Evolutionary conservation across 2,329 filamentous ascomycete species (phyloP).

Genomic region (Fusarium pseudograminearum): DNA sequence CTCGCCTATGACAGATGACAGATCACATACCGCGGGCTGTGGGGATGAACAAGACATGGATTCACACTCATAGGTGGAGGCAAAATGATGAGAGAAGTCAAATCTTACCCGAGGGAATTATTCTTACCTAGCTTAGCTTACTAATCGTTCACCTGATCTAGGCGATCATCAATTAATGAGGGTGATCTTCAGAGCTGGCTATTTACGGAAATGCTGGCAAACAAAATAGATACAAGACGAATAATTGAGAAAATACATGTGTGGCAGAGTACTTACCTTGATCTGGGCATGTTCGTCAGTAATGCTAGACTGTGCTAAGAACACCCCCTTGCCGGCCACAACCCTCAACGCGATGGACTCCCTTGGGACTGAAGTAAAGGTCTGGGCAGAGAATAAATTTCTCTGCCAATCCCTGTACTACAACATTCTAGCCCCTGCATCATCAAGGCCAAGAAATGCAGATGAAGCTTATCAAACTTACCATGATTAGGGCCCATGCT

Average conservation of each 20-base stretch:
- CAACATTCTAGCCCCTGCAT: rapidly evolving
- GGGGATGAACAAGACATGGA: rapidly evolving
- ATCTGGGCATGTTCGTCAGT: not conserved
- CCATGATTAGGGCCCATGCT: not conserved
- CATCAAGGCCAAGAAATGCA: not conserved
- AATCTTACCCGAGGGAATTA: not conserved
- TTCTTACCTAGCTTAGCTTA: not conserved
- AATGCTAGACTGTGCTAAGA: not conserved
- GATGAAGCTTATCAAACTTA: not conserved
- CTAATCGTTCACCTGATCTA: not conserved
- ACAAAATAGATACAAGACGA: not conserved
- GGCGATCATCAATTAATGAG: not conserved
- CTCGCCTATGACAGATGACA: rapidly evolving
- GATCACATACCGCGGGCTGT: rapidly evolving
- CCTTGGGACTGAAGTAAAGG: not conserved
- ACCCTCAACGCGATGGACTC: not conserved
- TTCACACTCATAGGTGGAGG: not conserved
- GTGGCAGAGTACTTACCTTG: not conserved
- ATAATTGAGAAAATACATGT: not conserved
- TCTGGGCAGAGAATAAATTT: not conserved
- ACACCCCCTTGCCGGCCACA: rapidly evolving
- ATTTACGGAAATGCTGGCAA: not conserved
- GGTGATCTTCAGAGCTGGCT: not conserved
- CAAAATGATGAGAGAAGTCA: not conserved
- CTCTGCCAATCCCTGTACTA: not conserved